Percentiles rank a stretch among this genome's conserved stretches.
phyloP scores from a whole-genome alignment of 2,329 filamentous ascomycete species.

The Alternaria burnsii region DNA sequence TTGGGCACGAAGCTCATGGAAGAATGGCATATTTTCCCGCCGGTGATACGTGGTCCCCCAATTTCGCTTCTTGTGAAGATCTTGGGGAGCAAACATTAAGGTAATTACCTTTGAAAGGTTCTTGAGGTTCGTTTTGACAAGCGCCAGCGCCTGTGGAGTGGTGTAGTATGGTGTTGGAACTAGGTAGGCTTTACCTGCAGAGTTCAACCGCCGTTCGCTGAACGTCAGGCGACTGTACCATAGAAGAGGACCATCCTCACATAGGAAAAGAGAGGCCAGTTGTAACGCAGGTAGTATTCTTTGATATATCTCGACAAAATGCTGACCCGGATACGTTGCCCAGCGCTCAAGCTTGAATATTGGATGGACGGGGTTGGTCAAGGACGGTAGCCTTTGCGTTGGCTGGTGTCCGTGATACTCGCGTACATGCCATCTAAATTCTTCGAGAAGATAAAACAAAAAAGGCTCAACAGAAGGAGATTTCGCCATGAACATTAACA shows the following conservation, averaged over 20 bases:
- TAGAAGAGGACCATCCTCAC: constrained; percentile 22
- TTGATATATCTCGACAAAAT: constrained; percentile 6
- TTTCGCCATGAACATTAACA: background rate
- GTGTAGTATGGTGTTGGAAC: background rate
- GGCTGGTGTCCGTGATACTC: background rate
- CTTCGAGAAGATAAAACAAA: background rate
- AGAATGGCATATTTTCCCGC: constrained; percentile 8
- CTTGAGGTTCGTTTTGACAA: constrained; percentile 17
- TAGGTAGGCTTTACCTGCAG: constrained; percentile 11
- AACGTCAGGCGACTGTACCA: constrained; percentile 32
- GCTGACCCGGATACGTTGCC: constrained; percentile 23
- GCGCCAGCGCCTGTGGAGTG: background rate
- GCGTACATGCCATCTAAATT: background rate
- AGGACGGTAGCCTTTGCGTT: background rate
- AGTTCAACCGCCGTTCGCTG: constrained; percentile 10
- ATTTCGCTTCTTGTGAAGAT: background rate
- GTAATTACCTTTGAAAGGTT: constrained; percentile 18
- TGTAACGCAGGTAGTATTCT: constrained; percentile 20
- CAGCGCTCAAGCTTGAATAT: constrained; percentile 29
- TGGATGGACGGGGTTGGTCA: constrained; percentile 25
- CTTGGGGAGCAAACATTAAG: constrained; percentile 24
- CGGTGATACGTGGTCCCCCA: constrained; percentile 15
- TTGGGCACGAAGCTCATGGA: constrained; percentile 1
- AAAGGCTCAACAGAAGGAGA: background rate
- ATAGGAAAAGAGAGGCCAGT: constrained; percentile 25